A percentile compares a stretch with the other conserved stretches of the same genome.
Evolutionary conservation across 2,329 filamentous ascomycete genomes (phyloP).

Genomic region (Hymenotorrendiella dingleyae): DNA sequence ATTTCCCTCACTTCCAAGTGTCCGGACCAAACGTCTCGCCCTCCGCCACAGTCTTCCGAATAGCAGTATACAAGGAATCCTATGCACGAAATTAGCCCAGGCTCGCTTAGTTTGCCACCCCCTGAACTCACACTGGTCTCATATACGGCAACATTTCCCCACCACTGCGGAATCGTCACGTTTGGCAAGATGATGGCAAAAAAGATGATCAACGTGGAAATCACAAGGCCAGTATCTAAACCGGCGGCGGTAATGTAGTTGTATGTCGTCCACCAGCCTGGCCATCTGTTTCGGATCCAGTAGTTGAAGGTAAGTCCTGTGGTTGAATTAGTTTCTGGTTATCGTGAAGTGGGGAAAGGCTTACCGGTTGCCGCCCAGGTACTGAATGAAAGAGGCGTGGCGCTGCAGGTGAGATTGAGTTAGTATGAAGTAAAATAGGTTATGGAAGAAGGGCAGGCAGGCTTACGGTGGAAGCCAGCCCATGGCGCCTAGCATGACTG

Average conservation of each 20-base stretch:
- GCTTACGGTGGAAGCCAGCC: slow-evolving; percentile 32
- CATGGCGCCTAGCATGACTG: slow-evolving; percentile 37
- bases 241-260: slow-evolving; percentile 71
- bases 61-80: slow-evolving; percentile 36
- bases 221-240: slow-evolving; percentile 61
- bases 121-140: slow-evolving; percentile 38
- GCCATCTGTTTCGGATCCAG: slow-evolving; percentile 57
- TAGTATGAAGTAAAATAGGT: background rate
- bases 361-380: slow-evolving; percentile 63
- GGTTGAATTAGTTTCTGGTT: too few species aligned
- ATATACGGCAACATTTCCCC: slow-evolving; percentile 56
- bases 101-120: background rate
- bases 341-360: too few species aligned
- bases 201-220: slow-evolving; percentile 65
- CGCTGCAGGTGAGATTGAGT: slow-evolving; percentile 31
- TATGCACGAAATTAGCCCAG: background rate
- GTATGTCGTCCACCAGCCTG: slow-evolving; percentile 71
- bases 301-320: slow-evolving; percentile 66
- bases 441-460: slow-evolving; percentile 32
- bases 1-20: slow-evolving; percentile 36
- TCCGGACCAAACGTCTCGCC: slow-evolving; percentile 58
- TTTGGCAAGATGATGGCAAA: slow-evolving; percentile 60
- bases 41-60: slow-evolving; percentile 45
- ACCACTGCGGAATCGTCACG: slow-evolving; percentile 61
- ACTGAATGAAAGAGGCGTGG: slow-evolving; percentile 66